Evolutionary conservation across 495 filamentous ascomycete genomes (phyloP).

Genomic region (Penicillium alfredii): DNA sequence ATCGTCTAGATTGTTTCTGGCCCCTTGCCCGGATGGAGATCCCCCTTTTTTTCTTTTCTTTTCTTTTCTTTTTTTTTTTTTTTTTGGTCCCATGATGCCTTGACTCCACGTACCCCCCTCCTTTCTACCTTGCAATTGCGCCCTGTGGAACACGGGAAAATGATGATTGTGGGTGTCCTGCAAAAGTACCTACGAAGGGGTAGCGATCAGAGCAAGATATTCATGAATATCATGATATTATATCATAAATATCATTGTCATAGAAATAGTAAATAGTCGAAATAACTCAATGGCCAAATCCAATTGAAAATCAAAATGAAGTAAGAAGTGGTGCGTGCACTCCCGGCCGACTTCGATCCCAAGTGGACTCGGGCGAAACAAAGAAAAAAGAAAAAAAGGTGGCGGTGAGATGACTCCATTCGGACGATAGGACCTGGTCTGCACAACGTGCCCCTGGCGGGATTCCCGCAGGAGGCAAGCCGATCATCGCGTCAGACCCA

Average conservation of each 20-base stretch:
- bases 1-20: constrained; percentile 1
- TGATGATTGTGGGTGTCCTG: too few species aligned
- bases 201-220: too few species aligned
- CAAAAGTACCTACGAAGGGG: too few species aligned
- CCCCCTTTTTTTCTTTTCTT: constrained; percentile 1
- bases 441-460: constrained; percentile 19
- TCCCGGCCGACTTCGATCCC: too few species aligned
- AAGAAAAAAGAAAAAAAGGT: background rate
- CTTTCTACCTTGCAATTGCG: constrained; percentile 1
- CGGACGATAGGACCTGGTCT: constrained; percentile 14
- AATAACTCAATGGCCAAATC: too few species aligned
- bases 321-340: too few species aligned
- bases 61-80: constrained; percentile 12
- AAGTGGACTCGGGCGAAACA: constrained; percentile 1
- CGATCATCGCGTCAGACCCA: constrained; percentile 28
- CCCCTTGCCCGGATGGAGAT: background rate
- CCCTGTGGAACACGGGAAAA: background rate
- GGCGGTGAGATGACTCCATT: constrained; percentile 9
- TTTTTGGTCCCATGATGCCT: constrained; percentile 22
- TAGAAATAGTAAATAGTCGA: background rate
- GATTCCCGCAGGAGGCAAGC: constrained; percentile 34
- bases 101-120: constrained; percentile 8
- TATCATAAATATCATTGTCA: background rate
- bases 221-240: too few species aligned
- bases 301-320: too few species aligned